phyloP scores from a whole-genome alignment of 176 grass and related monocot genomes.

The Hyparrhenia diplandra region DNA sequence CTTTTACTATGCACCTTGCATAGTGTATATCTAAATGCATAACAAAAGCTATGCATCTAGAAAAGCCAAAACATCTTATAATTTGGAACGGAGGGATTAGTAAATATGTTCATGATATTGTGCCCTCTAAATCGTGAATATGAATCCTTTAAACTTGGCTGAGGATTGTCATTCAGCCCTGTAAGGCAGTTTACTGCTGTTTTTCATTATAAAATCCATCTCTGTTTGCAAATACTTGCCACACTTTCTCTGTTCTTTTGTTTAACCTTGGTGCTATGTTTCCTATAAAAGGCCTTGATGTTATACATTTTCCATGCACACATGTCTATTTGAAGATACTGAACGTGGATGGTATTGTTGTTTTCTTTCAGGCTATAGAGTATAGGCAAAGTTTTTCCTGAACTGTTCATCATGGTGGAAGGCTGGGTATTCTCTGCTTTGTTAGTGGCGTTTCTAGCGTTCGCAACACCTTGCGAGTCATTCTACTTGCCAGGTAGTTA shows the following conservation, averaged over 20 bases:
- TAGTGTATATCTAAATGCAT: no score
- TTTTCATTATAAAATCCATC: background rate
- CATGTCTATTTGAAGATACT: background rate
- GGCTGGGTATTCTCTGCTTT: constrained; percentile 35
- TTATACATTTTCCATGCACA: background rate
- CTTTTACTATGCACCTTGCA: no score
- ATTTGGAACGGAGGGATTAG: background rate
- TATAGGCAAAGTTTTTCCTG: constrained; percentile 2
- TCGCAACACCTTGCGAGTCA: constrained; percentile 31
- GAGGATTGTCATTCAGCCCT: background rate
- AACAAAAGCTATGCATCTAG: no score
- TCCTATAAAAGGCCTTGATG: background rate
- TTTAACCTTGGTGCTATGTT: background rate
- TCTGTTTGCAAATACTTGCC: background rate
- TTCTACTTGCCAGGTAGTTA: constrained; percentile 86
- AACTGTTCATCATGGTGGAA: constrained; percentile 48
- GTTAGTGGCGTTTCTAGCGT: constrained; percentile 22
- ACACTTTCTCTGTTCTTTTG: background rate
- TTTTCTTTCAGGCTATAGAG: constrained; percentile 49
- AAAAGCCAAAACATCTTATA: background rate
- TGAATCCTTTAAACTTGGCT: constrained; percentile 3
- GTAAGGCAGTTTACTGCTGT: background rate
- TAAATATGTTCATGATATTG: background rate
- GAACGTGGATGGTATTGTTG: background rate
- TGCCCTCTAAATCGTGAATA: background rate